Evolutionary conservation across 2,329 filamentous ascomycete genomes (phyloP), one percentile per base, ranked within the genome.

Genomic region (Aspergillus sp.): DNA sequence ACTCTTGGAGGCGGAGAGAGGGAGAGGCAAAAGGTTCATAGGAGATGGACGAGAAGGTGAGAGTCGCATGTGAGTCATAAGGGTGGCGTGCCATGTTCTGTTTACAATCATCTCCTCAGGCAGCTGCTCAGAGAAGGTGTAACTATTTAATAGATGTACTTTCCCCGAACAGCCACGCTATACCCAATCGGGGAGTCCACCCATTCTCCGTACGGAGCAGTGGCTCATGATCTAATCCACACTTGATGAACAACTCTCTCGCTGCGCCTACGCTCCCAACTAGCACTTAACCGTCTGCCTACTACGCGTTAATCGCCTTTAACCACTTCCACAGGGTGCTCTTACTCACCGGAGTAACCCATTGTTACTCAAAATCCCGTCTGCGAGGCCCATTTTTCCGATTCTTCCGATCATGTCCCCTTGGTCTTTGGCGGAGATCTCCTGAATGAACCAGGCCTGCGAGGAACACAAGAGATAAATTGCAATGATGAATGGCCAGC

Each of bases 401-500:
- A 49, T 47, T 50, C 30, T 52, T 49, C 55, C 54, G 62, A 64
- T 48, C 53, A 67, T 68, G 65, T 60, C 54, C 61, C 59, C 55
- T 56, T 65, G 60, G 58, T 59, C 53, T 53, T 49, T 42, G 47
- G 44, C 17, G 15, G 37, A 20, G 39, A 56, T 49, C 47, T 50
- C 53, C 56, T 57, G 53, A 61, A 53, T 59, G 56, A 63, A 47
- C 48, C 56, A 49, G 51, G 49, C 55, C 54, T 51, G 46, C 47
- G 48, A 48, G 46, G 39, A 39, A 39, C 7, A 39, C 5, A 39
- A 20, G 15, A 47, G 55, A 52, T 9, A 13, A 51, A 49, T 53
- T 46, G 49, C 52, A 50, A 65, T 49, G n/a, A 69, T 70, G 67
- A 69, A 60, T 49, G 59, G 61, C 44, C 61, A 69, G 45, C 65